Base-by-base conservation (phyloP, 345 rosid species). In the Bruguiera parviflora region DNA sequence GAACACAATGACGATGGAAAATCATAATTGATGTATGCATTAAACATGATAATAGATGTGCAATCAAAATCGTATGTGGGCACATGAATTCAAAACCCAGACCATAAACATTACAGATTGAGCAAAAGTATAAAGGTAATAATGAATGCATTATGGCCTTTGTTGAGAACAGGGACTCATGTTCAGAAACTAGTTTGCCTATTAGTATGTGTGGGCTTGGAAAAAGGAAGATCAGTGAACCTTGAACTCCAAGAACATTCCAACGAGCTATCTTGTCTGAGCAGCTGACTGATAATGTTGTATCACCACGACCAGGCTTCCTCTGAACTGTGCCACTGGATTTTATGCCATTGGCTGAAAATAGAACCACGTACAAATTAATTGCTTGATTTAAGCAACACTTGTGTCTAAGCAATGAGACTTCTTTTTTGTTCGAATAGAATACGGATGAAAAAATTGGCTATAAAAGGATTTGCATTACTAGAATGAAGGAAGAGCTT, bases 281-380 rank as follows among this genome's bases (percentile, higher is more conserved):
- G 81, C 98, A 93, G 86, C 92, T 85, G 70, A 89, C 96, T 19
- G 98, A 91, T 77, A 87, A 83, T 53, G 98, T 94, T 2, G 86
- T 77, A 77, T 89, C 90, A 71, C 97, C 98, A 33, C 97, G 97
- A 60, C 98, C 97, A 72, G 98, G 96, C 82, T 94, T 94, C 77
- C 96, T 84, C 69, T 89, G 96, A 66, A 91, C 96, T 75, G 66
- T 75, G 74, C 87, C 88, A 62, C 75, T 64, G 18, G 65, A 67
- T 70, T 68, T 75, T 47, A 74, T 65, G 69, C 58, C 64, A 69
- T 77, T 57, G 60, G 72, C 89, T 80, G 87, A 67, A 77, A 75
- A 57, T 49, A 69, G n/a, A 77, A 55, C 76, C 39, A 53, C 58
- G 53, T 16, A 53, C 43, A 51, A 71, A 62, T 53, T 57, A 65